Percentiles rank a stretch among this genome's conserved stretches.
These are phyloP conservation scores for Boletellus dicymbophilus DNA, from an alignment of 1,284 basidiomycete genomes.

Conservation along the genomic window DNA sequence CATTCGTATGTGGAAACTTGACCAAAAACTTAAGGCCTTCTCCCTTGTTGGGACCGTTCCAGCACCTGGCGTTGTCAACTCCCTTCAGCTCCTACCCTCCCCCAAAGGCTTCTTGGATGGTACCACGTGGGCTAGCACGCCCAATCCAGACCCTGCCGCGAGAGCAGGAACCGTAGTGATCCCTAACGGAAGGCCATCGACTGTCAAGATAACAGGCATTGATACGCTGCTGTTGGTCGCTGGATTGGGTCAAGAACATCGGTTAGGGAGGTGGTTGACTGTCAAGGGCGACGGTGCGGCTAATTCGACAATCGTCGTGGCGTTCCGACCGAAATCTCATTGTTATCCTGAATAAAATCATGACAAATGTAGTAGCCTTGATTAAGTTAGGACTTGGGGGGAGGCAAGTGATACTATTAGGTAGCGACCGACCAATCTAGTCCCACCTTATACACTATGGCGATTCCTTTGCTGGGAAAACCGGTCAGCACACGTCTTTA, in stretches of 20 bases:
- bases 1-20: slow-evolving; percentile 90
- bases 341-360: too few species aligned
- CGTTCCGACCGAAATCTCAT: slow-evolving; percentile 31
- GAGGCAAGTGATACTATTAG: too few species aligned
- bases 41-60: slow-evolving; percentile 61
- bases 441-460: too few species aligned
- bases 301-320: slow-evolving; percentile 74
- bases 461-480: too few species aligned
- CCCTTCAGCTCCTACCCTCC: slow-evolving; percentile 77
- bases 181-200: slow-evolving; percentile 9
- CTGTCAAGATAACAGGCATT: slow-evolving; percentile 24
- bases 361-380: too few species aligned
- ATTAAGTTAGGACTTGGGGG: too few species aligned
- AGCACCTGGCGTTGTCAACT: slow-evolving; percentile 85
- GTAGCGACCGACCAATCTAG: too few species aligned
- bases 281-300: slow-evolving; percentile 67
- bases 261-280: slow-evolving; percentile 87
- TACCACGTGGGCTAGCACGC: slow-evolving; percentile 17
- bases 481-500: not conserved
- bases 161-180: not conserved
- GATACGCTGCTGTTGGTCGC: slow-evolving; percentile 69
- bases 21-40: slow-evolving; percentile 77
- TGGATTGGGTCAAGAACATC: slow-evolving; percentile 85
- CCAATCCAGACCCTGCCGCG: not conserved
- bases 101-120: slow-evolving; percentile 46